Base-by-base conservation (phyloP, 352 stramenopile genomes). In the Paralagenidium karlingii region DNA sequence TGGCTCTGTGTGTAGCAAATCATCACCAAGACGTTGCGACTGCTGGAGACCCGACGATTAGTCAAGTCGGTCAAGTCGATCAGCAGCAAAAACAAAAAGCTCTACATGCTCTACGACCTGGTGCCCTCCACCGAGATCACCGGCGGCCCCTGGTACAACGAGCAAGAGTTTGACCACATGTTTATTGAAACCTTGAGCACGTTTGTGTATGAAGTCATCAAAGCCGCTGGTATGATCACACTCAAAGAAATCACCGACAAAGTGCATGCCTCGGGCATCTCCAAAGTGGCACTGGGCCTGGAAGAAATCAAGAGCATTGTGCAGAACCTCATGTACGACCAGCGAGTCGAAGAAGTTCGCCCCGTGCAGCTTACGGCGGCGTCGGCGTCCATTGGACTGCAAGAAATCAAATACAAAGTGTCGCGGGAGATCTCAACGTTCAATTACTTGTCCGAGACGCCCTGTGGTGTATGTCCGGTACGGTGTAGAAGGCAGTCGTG, bases 41-140 rank as follows among this genome's bases (percentile, higher is more conserved):
- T 95, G 52, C 60, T 99, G 20, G 96, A 99, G 60, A 85, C 77
- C 40, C 82, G 95, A 9, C 78, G 85, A 51, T 66, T 99, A 5
- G 95, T 99, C 66, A 99, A 99, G 74, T 94, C 92, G 39, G 93
- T 99, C 60, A 98, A 98, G 60, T 97, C 90, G 8, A 97, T 99
- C 30, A 97, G 85, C 33, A 97, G 92, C 69, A 99, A 99, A 68
- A 97, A 95, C 47, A 99, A 98, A 68, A 99, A 98, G 58, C 65
- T 99, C 1, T 99, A 99, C 67, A 99, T 99, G 89, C 70, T 96
- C 3, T 96, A 85, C 49, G 85, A 97, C 41, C 63, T 96, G 36
- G 82, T 90, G 31, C 96, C 96, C 24, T 91, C 93, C 5, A 98
- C 96, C 38, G 95, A 99, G 64, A 94, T 99, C 49, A 99, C 95